Evolutionary conservation across 495 filamentous ascomycete genomes (phyloP), one percentile per base, ranked within the genome.

Genomic region (Aspergillus sclerotioniger): DNA sequence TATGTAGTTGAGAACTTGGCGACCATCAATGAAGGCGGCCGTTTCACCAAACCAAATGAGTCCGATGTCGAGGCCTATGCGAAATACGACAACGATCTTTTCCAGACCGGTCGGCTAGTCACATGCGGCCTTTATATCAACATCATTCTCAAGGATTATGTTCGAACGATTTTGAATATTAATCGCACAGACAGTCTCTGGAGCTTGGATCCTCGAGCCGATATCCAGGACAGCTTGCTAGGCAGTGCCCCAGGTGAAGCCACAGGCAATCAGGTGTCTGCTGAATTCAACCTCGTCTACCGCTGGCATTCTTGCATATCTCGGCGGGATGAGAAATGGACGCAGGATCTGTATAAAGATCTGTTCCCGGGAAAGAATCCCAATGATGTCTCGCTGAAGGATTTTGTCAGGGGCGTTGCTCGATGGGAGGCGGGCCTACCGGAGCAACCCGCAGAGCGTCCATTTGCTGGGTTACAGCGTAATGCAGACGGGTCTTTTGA

Each of bases 221-320:
- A 86, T 1, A 82, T 83, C 39, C 71, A 66, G 49, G 66, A 73
- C 55, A 58, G 65, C 5, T 54, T 78, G 12, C 63, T 74, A 12
- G 70, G 71, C 6, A 62, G 72, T 16, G 76, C 71, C 59, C 67
- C 73, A 61, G 28, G 63, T 55, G 56, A 71, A 64, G 67, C 73
- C 51, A 74, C 73, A 44, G 90, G 90, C 45, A 92, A 92, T 58
- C 87, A 89, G 55, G 85, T 89, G 3, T 90, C 87, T 0, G 87
- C 86, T 28, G 90, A 92, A 70, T 92, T 92, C 71, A 90, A 82
- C 61, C 83, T 84, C 39, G 76, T 89, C 58, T 91, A 91, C 65
- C 77, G 88, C 25, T 94, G 90, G 89, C 90, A 94, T 69, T 87
- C 87, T 10, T 88, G 86, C 63, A 83, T 90, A 54, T 90, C 87